phyloP scores from a whole-genome alignment of 1,284 basidiomycete species.

The Fereydounia khargensis region DNA sequence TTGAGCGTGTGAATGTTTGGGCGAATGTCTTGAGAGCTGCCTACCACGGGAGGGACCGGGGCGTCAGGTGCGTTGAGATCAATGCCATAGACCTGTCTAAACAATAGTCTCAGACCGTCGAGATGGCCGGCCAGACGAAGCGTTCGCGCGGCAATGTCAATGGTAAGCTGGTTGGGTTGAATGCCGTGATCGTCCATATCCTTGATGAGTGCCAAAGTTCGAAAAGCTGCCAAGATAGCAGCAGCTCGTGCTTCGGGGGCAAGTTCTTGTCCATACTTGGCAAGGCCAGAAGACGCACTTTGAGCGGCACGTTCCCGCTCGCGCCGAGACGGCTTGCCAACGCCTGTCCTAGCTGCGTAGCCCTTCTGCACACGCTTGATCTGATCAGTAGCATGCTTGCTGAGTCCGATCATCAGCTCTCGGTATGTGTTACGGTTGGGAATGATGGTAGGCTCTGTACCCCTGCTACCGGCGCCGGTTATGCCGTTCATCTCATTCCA shows the following conservation, averaged over 20 bases:
- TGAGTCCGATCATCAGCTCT: constrained; percentile 44
- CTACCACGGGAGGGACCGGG: not conserved
- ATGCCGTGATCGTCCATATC: constrained; percentile 40
- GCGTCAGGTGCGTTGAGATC: constrained; percentile 29
- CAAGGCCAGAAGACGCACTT: constrained; percentile 16
- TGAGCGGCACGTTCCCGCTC: constrained; percentile 18
- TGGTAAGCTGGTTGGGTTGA: constrained; percentile 28
- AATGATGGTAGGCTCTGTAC: too few relatives aligned
- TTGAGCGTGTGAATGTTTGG: constrained; percentile 49
- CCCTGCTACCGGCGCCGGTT: not conserved
- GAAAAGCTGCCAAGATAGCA: constrained; percentile 28
- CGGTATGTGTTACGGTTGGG: constrained; percentile 37
- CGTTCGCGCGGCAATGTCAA: constrained; percentile 42
- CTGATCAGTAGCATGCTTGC: constrained; percentile 34
- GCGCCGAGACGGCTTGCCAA: constrained; percentile 21
- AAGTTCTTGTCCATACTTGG: constrained; percentile 20
- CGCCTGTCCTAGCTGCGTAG: constrained; percentile 10
- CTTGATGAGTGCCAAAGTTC: constrained; percentile 33
- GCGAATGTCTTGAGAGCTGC: not conserved
- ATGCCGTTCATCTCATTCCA: constrained; percentile 36
- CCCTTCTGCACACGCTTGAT: constrained; percentile 30
- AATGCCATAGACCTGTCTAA: constrained; percentile 44
- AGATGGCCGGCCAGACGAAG: constrained; percentile 46
- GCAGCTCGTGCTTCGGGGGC: constrained; percentile 25
- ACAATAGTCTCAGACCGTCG: constrained; percentile 33